Evolutionary conservation across 495 filamentous ascomycete species (phyloP), one percentile per base, ranked within the genome.

Genomic region (Penicillium pulvis): DNA sequence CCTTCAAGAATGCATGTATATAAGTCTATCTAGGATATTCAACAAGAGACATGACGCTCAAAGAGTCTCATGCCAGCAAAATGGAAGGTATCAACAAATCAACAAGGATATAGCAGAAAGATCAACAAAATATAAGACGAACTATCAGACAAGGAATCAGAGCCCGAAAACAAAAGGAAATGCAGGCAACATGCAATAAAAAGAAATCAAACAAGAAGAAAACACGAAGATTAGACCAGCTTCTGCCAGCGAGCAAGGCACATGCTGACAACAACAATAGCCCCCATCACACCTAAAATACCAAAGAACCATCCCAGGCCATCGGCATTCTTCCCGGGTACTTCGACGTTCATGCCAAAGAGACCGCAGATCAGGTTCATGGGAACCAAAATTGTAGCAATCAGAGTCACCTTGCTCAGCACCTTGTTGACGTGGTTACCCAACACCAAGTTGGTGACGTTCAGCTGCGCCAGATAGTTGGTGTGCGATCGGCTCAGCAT

Each of bases 381-480:
- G n/a, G 94, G 94, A 20, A 98, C 91, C 36, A 98, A 83, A 62
- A 98, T 90, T 16, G 93, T 96, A 6, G 92, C 94, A 58, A 97
- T 81, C 42, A 98, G 81, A n/a, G 94, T 98, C 63, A 98, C 90
- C 75, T 96, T 96, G 74, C 90, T 90, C 3, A 98, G 83, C 8
- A 93, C 90, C 56, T 87, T 84, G 70, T 96, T 96, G 44, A 88
- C 89, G 51, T 81, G 77, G 58, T 91, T 93, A 2, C 91, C 91
- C 66, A 92, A 83, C 6, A 84, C 82, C 67, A 97, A 85, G 67
- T 89, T 91, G 64, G 93, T 91, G 60, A 98, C 92, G 49, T 89
- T 92, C 57, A 98, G 83, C 75, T 97, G 94, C 14, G 94, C 94
- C 17, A 98, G 82, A 60, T 98, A 97, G 69, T 98, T 98, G 75